Evolutionary conservation across 1,139 yeast species (phyloP), one percentile per base, ranked within the genome.

Genomic region (Diutina catenulata): DNA sequence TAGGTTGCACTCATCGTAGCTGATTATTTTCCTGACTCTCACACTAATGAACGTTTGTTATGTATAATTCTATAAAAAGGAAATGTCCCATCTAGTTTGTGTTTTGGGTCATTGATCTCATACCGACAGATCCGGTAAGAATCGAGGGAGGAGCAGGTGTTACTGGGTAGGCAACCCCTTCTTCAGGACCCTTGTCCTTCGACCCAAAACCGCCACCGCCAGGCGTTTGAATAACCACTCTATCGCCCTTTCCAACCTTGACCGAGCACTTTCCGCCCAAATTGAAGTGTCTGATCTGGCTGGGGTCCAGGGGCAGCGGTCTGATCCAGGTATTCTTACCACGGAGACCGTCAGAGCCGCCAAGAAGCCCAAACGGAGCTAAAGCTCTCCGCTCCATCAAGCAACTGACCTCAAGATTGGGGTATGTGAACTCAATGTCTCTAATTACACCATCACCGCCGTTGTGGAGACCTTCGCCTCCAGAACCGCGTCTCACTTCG

Each of bases 391-490:
- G 61, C 49, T 78, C 83, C 36, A 78, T 71, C 36, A 77, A 53
- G 25, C 77, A 74, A 1, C 83, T 74, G 6, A 70, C 76, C 42
- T 68, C 70, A 15, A 76, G 68, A 6, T 45, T 44, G 2, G 72
- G 68, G 18, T 63, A 58, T 15, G 74, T 57, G 52, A 78, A 78
- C 50, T 76, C 79, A 38, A 77, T 65, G 42, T 75, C 81, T 37
- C 84, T 66, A 9, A 73, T 49, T 7, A 74, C 76, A 36, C 86
- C 84, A 45, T 73, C 64, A 15, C 86, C 86, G 22, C 86, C 84
- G 2, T 41, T 47, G 49, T 56, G 66, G 42, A 56, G 54, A 11
- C 84, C 84, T 3, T 41, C 44, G 20, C 86, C 84, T 15, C 86
- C 84, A 3, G 80, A 70, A 2, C 64, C 66, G 7, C 45, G 33